These are phyloP conservation scores for Cercospora zeina DNA, from an alignment of 2,329 filamentous ascomycete species.

Conservation along the genomic window DNA sequence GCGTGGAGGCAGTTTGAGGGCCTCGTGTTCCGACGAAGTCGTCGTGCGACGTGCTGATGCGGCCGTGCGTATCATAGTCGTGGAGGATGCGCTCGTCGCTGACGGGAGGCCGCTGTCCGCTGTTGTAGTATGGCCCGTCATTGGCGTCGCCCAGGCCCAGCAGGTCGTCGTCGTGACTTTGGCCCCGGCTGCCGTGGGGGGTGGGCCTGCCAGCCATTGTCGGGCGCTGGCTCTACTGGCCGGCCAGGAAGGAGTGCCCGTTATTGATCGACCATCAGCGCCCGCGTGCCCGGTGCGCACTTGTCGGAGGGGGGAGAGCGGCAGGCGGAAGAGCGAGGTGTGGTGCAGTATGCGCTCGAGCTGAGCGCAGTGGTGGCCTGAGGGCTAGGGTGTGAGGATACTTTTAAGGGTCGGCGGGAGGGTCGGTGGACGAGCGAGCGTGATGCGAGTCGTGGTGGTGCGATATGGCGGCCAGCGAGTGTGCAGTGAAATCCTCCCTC, in stretches of 20 bases:
- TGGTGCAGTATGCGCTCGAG: slow-evolving; percentile 3
- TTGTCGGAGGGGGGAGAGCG: not conserved
- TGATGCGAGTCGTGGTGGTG: not conserved
- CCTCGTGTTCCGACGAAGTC: slow-evolving; percentile 74
- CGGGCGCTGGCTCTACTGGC: slow-evolving; percentile 21
- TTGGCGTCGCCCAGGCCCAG: slow-evolving; percentile 68
- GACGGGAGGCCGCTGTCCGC: slow-evolving; percentile 73
- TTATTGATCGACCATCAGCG: slow-evolving; percentile 26
- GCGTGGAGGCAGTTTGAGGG: slow-evolving; percentile 42
- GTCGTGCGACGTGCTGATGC: slow-evolving; percentile 91
- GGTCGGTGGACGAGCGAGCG: slow-evolving; percentile 3
- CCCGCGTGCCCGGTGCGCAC: not conserved
- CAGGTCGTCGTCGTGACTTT: slow-evolving; percentile 49
- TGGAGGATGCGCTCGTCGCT: slow-evolving; percentile 79
- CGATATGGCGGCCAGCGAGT: not conserved
- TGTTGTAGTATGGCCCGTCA: slow-evolving; percentile 68
- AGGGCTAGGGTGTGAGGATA: slow-evolving; percentile 6
- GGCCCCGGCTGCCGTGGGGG: slow-evolving; percentile 48
- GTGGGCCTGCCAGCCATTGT: slow-evolving; percentile 55
- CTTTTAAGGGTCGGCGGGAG: not conserved
- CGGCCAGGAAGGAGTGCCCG: slow-evolving; percentile 22
- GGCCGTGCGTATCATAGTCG: slow-evolving; percentile 67
- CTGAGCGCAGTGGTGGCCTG: slow-evolving; percentile 7
- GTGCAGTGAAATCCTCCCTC: not conserved
- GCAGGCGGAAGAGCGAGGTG: not conserved